A percentile compares a stretch with the other conserved stretches of the same genome.
Evolutionary conservation across 192 early-diverging fungal genomes (phyloP).

Genomic region (Podochytrium sp.): DNA sequence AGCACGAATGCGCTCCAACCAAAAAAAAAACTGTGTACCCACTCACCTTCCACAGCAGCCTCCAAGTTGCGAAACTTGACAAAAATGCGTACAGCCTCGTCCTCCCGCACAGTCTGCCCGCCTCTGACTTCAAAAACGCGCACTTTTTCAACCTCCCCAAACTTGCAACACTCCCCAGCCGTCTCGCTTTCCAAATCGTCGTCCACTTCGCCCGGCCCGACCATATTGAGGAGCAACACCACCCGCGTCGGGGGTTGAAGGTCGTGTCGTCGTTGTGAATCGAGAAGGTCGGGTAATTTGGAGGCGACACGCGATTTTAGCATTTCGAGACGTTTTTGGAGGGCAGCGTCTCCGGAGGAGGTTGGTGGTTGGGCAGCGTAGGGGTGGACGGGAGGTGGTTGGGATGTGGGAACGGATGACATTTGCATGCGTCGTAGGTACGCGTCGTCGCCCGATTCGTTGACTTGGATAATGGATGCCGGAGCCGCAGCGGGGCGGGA

Average conservation of each 20-base stretch:
- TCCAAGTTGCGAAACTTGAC: slow-evolving; percentile 63
- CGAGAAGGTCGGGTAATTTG: not conserved
- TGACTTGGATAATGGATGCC: slow-evolving; percentile 41
- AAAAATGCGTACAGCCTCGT: slow-evolving; percentile 81
- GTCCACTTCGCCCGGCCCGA: slow-evolving; percentile 78
- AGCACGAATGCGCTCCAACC: no score
- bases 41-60: slow-evolving; percentile 53
- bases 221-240: slow-evolving; percentile 76
- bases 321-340: not conserved
- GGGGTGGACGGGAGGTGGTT: not conserved
- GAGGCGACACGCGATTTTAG: not conserved
- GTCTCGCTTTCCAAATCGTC: slow-evolving; percentile 75
- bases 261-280: not conserved
- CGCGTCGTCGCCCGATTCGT: slow-evolving; percentile 71
- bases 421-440: slow-evolving; percentile 62
- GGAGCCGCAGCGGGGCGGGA: slow-evolving; percentile 13
- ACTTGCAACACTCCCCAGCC: slow-evolving; percentile 77
- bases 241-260: slow-evolving; percentile 17
- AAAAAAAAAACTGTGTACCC: no score
- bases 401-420: slow-evolving; percentile 39
- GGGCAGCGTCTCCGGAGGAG: not conserved
- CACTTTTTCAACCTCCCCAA: slow-evolving; percentile 71
- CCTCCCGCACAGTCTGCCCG: slow-evolving; percentile 39
- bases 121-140: slow-evolving; percentile 65
- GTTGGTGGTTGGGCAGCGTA: not conserved